These are phyloP conservation scores for Excoecaria agallocha DNA, from an alignment of 345 rosid genomes.

Conservation along the genomic window DNA sequence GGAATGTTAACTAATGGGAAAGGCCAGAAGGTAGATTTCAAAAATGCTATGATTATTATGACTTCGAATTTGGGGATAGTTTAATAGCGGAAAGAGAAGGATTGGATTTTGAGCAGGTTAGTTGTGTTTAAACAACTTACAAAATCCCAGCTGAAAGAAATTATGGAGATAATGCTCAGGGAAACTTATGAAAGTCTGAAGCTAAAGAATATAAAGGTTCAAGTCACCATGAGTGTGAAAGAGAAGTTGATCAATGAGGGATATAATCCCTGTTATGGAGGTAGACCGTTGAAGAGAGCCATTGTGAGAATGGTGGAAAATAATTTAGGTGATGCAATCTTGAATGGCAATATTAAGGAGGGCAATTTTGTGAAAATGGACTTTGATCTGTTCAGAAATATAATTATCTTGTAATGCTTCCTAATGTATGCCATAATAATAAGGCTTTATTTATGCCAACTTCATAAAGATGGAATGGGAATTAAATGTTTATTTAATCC, in stretches of 20 bases:
- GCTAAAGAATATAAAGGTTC: conserved; percentile 46
- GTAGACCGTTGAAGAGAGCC: conserved; percentile 64
- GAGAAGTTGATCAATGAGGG: conserved; percentile 56
- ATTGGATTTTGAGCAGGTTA: conserved; percentile 34
- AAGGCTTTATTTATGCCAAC: no score
- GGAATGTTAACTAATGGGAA: conserved; percentile 60
- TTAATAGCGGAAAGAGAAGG: conserved; percentile 35
- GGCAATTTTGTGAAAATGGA: conserved; percentile 50
- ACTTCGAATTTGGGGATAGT: conserved; percentile 54
- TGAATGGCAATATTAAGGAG: conserved; percentile 45
- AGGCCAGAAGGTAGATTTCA: conserved; percentile 60
- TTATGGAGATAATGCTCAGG: conserved; percentile 50
- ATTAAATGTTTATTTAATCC: no score
- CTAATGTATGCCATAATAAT: no score
- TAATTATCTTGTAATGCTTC: background rate
- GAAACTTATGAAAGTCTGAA: conserved; percentile 45
- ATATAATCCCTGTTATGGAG: conserved; percentile 53
- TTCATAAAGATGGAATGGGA: no score
- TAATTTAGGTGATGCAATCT: conserved; percentile 52
- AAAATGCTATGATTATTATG: conserved; percentile 58
- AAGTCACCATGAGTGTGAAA: conserved; percentile 46
- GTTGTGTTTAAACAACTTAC: conserved; percentile 54
- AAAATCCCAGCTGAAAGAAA: conserved; percentile 45
- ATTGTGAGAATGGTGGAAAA: conserved; percentile 54
- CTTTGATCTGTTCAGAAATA: conserved; percentile 27